Conservation (phyloP, 2,329 filamentous ascomycete genomes). For the Plectosphaerella sp. region DNA sequence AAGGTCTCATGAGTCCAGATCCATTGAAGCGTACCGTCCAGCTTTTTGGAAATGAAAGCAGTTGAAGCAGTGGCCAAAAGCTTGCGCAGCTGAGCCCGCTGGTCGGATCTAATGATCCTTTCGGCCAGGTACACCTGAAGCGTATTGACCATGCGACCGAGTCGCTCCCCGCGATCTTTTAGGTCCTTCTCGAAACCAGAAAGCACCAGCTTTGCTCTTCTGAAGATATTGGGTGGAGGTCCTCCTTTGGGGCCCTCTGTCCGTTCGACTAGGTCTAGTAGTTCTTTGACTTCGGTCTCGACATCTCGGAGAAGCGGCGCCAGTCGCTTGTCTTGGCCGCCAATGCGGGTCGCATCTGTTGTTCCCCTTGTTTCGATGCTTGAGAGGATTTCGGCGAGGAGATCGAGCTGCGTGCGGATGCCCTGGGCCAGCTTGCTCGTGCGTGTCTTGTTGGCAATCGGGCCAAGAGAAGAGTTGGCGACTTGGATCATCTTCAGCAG, state of each 20-base stretch:
- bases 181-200: background rate
- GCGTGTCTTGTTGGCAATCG: background rate
- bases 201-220: background rate
- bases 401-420: background rate
- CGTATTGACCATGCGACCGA: background rate
- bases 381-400: background rate
- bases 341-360: background rate
- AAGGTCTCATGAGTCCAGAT: background rate
- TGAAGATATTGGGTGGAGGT: background rate
- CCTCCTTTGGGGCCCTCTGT: background rate
- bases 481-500: background rate
- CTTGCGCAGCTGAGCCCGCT: background rate
- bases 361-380: background rate
- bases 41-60: background rate
- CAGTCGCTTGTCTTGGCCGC: background rate
- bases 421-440: background rate
- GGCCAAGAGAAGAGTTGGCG: background rate
- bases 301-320: background rate
- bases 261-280: background rate
- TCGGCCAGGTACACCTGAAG: background rate
- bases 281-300: background rate
- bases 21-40: background rate
- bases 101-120: background rate
- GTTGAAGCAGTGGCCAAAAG: background rate
- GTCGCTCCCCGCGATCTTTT: background rate